Base-by-base conservation (phyloP, 1,284 basidiomycete genomes). In the Tremellales sp. region DNA sequence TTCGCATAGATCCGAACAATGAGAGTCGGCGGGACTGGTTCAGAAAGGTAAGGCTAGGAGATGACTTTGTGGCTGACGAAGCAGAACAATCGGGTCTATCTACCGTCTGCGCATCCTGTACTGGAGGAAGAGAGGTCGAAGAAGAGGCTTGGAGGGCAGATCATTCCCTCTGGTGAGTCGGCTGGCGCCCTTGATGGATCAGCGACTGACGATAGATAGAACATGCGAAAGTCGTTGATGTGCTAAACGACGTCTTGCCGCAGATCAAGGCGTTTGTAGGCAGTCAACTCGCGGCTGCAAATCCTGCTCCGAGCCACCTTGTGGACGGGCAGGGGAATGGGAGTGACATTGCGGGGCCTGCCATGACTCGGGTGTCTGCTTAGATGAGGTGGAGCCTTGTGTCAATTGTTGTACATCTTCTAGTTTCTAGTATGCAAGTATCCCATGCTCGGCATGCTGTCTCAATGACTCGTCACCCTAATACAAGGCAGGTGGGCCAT, bases 201-300 rank as follows among this genome's bases (percentile, higher is more conserved):
- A n/a, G n/a, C n/a, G n/a, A n/a, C n/a, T n/a, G 4, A 25, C 12
- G 26, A 6, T 43, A 61, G 55, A 56, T 26, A 57, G 63, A 45
- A n/a, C n/a, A n/a, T n/a, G 59, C 68, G 3, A 67, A 68, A 50
- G 65, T 71, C 10, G 67, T 71, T 27, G 65, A 68, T 35, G 66
- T 72, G 12, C 58, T 72, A 5, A 57, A 62, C 40, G 60, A 67
- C 26, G 57, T 61, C 3, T 48, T 72, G 14, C 66, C 68, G 0
- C 54, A 60, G 38, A 66, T 72, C 50, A 57, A 68, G 43, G 41
- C 45, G 22, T 72, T 70, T 40, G 61, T 71, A 7, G 47, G 51
- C n/a, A 45, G 53, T 14, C 58, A 61, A 45, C 25, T 70, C 9
- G 46, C 45, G 28, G 29, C 18, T 7, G 14, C 37, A 39, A 16